Evolutionary conservation across 768 basidiomycete species (phyloP).

Genomic region (Suillus subluteus): DNA sequence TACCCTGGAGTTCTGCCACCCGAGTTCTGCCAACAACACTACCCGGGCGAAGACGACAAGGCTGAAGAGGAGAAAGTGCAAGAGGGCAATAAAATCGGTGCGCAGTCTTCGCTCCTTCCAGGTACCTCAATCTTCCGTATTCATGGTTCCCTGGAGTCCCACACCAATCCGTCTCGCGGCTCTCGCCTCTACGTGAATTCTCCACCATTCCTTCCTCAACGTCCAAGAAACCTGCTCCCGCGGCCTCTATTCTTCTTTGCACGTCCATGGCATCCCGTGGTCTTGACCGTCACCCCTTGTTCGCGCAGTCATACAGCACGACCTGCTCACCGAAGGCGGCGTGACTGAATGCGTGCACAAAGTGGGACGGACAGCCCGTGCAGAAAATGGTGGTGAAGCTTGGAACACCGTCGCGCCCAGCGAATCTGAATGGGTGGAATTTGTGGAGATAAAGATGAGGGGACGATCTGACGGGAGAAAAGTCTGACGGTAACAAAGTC

Average conservation of each 20-base stretch:
- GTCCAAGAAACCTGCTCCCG: conserved; percentile 30
- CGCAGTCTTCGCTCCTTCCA: conserved; percentile 79
- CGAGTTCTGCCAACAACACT: no score
- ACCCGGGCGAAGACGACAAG: conserved; percentile 11
- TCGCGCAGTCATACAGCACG: conserved; percentile 92
- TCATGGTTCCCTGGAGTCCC: conserved; percentile 82
- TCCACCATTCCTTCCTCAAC: conserved; percentile 44
- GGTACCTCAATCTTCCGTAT: conserved; percentile 82
- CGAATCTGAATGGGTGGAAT: conserved; percentile 87
- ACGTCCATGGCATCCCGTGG: conserved; percentile 99
- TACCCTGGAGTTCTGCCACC: no score
- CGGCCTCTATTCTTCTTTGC: conserved; percentile 81
- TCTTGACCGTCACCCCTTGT: conserved; percentile 93
- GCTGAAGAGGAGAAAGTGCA: conserved; percentile 30
- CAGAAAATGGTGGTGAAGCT: conserved; percentile 91
- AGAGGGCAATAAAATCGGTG: conserved; percentile 40
- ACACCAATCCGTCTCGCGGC: conserved; percentile 78
- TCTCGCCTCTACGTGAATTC: conserved; percentile 79
- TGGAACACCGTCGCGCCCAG: conserved; percentile 90
- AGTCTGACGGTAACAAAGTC: no score
- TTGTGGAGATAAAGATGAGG: conserved; percentile 52
- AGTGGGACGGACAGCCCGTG: conserved; percentile 95
- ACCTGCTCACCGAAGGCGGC: conserved; percentile 96
- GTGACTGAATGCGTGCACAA: conserved; percentile 96
- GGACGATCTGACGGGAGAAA: conserved; percentile 37